Conservation (phyloP, 768 basidiomycete species). For the Xerocomus potaroensis region DNA sequence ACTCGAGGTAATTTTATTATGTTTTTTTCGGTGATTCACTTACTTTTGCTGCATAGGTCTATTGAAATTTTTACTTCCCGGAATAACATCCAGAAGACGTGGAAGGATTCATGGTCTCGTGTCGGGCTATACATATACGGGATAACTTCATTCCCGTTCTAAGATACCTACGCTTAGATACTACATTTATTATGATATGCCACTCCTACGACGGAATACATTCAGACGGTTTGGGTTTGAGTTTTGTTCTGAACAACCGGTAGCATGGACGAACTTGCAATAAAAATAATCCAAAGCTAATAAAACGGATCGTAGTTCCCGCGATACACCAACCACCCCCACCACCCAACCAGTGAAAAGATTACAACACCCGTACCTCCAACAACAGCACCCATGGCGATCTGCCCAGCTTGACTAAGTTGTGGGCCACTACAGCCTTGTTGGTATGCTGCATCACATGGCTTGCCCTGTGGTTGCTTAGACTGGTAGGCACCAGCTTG, state of each 20-base stretch:
- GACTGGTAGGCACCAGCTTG: constrained; percentile 62
- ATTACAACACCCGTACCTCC: constrained; percentile 59
- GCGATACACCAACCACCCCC: constrained; percentile 30
- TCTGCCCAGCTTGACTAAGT: constrained; percentile 57
- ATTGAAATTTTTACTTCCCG: constrained; percentile 10
- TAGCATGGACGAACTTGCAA: no score
- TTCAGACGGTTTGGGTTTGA: no score
- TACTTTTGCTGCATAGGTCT: constrained; percentile 16
- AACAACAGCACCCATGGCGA: constrained; percentile 68
- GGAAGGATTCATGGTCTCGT: background rate
- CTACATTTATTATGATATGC: background rate
- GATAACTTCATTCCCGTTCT: background rate
- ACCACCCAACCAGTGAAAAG: constrained; percentile 39
- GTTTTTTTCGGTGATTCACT: background rate
- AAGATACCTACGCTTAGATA: background rate
- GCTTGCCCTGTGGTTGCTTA: constrained; percentile 59
- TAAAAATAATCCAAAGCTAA: constrained; percentile 5
- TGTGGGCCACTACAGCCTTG: constrained; percentile 46
- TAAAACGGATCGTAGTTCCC: constrained; percentile 21
- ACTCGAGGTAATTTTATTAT: constrained; percentile 56
- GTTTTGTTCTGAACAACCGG: no score
- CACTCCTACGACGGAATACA: no score
- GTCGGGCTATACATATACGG: background rate
- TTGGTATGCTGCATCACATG: constrained; percentile 72
- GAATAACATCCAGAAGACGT: background rate